These are phyloP conservation scores for Boletus rex-veris DNA, from an alignment of 768 basidiomycete species.

Conservation along the genomic window DNA sequence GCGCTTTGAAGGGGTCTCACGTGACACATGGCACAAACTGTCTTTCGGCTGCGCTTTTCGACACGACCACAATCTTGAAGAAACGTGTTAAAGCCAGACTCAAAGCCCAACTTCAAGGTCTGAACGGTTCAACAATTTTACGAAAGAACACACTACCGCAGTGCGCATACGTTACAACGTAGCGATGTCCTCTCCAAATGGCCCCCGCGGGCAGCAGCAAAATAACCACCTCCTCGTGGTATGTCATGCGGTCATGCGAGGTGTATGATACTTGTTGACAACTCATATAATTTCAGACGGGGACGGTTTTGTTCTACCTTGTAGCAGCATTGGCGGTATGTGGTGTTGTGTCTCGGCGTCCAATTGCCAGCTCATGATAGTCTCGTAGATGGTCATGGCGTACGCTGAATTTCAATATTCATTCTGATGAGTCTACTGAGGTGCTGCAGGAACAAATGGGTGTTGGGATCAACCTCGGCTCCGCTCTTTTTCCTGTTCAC, in stretches of 20 bases:
- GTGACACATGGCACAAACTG: conserved; percentile 11
- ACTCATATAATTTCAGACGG: conserved; percentile 43
- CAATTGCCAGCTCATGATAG: not conserved
- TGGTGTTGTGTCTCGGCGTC: conserved; percentile 15
- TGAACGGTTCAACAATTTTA: not conserved
- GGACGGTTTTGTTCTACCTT: conserved; percentile 81
- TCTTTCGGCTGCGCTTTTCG: not conserved
- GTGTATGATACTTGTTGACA: not conserved
- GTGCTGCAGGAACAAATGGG: conserved; percentile 80
- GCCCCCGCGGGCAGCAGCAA: conserved; percentile 30
- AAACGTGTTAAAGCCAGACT: not conserved
- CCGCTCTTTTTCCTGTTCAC: conserved; percentile 86
- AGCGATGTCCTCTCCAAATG: conserved; percentile 27
- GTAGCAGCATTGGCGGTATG: conserved; percentile 84
- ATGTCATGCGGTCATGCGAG: conserved; percentile 18
- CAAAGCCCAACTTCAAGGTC: not conserved
- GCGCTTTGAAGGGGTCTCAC: conserved; percentile 8
- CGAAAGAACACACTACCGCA: not conserved
- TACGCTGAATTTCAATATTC: conserved; percentile 36
- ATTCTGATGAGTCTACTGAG: conserved; percentile 9
- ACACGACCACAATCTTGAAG: not conserved
- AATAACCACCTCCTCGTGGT: conserved; percentile 32
- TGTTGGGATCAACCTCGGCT: conserved; percentile 65
- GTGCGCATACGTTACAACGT: not conserved
- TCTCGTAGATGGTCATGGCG: conserved; percentile 84